phyloP scores from a whole-genome alignment of 1,284 basidiomycete species.

The Coniferiporia weirii region DNA sequence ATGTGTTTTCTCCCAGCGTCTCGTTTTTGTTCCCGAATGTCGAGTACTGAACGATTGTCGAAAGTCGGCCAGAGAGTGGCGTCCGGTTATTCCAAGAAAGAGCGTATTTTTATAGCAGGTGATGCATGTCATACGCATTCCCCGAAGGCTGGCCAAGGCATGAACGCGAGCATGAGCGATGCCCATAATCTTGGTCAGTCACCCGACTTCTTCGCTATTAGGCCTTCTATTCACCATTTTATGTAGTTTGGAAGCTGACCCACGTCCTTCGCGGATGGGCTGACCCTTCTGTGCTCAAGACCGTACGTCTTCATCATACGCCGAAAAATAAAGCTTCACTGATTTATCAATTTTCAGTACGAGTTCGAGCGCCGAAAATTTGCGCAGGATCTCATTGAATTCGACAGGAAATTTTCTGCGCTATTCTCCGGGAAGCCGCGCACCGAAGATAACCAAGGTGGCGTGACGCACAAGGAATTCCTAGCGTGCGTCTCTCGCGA shows the following conservation, averaged over 20 bases:
- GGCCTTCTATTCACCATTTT: not conserved
- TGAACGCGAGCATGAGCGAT: too few species aligned
- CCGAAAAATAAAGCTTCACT: not conserved
- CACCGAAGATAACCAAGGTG: conserved; percentile 49
- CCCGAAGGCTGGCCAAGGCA: conserved; percentile 72
- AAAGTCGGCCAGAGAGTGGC: conserved; percentile 78
- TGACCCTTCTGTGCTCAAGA: conserved; percentile 58
- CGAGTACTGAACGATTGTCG: too few species aligned
- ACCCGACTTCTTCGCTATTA: not conserved
- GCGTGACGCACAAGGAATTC: conserved; percentile 65
- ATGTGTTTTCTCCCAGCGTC: conserved; percentile 16
- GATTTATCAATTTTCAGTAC: conserved; percentile 39
- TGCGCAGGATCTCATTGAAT: conserved; percentile 75
- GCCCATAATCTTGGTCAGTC: conserved; percentile 64
- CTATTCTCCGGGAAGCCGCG: conserved; percentile 75
- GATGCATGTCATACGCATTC: conserved; percentile 85
- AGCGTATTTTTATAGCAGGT: conserved; percentile 77
- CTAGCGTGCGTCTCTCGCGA: conserved; percentile 41
- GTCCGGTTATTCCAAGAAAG: conserved; percentile 55
- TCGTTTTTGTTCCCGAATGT: not conserved
- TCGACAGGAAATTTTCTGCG: conserved; percentile 71
- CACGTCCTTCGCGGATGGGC: conserved; percentile 73
- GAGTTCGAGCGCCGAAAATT: conserved; percentile 68
- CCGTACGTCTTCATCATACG: conserved; percentile 41
- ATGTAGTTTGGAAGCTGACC: conserved; percentile 67